Conservation (phyloP, 306 rosid species). For the Cicer cuneatum region DNA sequence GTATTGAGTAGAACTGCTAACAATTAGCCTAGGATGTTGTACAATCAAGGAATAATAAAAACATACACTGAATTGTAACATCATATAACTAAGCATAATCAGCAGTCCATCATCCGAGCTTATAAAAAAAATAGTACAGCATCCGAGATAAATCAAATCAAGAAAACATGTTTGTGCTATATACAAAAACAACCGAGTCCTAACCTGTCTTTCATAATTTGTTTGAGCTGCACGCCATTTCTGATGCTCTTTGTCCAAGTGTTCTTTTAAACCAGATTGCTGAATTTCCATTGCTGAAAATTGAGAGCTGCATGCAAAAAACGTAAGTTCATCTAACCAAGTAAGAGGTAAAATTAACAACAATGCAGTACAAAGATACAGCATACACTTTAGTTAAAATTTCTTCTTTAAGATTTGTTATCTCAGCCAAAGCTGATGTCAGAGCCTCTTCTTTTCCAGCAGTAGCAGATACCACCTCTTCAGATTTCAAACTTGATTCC, state of each 20-base stretch:
- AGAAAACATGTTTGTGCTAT: not conserved
- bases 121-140: not conserved
- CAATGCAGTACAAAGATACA: not conserved
- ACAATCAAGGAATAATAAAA: too few species aligned
- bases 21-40: too few species aligned
- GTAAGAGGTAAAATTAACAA: conserved; percentile 10
- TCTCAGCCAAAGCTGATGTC: conserved; percentile 70
- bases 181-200: not conserved
- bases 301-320: conserved; percentile 63
- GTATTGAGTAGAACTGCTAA: too few species aligned
- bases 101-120: conserved; percentile 15
- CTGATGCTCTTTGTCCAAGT: conserved; percentile 74
- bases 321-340: conserved; percentile 29
- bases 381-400: conserved; percentile 66
- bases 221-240: conserved; percentile 83
- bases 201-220: conserved; percentile 96
- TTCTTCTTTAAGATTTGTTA: conserved; percentile 71
- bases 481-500: conserved; percentile 71
- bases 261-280: conserved; percentile 72
- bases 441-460: conserved; percentile 82
- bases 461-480: conserved; percentile 79
- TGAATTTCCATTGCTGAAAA: conserved; percentile 72
- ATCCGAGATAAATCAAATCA: conserved; percentile 11
- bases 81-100: not conserved
- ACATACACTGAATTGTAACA: not conserved